Base-by-base conservation (phyloP, 345 rosid genomes). In the Litchi chinensis region DNA sequence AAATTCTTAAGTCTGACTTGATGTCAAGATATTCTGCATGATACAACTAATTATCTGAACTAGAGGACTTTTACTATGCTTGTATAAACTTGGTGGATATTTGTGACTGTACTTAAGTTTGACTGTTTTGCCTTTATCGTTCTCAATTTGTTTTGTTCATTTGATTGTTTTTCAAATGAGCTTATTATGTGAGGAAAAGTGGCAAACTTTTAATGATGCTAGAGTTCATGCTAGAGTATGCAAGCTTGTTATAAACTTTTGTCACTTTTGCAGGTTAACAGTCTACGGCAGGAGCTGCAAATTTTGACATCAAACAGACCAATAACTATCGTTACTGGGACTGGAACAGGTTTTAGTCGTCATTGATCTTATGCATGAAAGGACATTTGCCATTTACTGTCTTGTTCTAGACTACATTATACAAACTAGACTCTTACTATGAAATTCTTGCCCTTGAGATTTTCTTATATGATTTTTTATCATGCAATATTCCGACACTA, bases 261-360 rank as follows among this genome's bases (percentile, higher is more conserved):
- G 74, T 71, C 13, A 41, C 75, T 39, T 84, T 44, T 81, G 32
- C 84, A 97, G 99, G 98, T 97, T 70, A 82, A 85, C 80, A 92
- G 85, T 79, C 83, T 94, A 32, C 89, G 93, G 72, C 82, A 88
- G 85, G 95, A 97, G 83, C 87, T 94, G 84, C 89, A 85, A 80
- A 68, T 85, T 66, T 73, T 97, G 79, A 77, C 90, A 28, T 83
- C 93, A 72, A 90, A 77, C 57, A 85, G 93, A 81, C 83, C 95
- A 76, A 70, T 97, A 76, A 93, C 93, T 13, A 90, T 97, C 73
- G 84, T 94, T 73, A 91, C 97, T 77, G 77, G 91, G 67, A 84
- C 78, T 76, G 92, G 94, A 82, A 77, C 88, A 91, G 95, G 98
- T 96, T 77, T 24, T 65, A 26, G 39, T 70, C 75, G 11, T 65